These are phyloP conservation scores for Suillus americanus DNA, from an alignment of 768 basidiomycete species.

Conservation along the genomic window DNA sequence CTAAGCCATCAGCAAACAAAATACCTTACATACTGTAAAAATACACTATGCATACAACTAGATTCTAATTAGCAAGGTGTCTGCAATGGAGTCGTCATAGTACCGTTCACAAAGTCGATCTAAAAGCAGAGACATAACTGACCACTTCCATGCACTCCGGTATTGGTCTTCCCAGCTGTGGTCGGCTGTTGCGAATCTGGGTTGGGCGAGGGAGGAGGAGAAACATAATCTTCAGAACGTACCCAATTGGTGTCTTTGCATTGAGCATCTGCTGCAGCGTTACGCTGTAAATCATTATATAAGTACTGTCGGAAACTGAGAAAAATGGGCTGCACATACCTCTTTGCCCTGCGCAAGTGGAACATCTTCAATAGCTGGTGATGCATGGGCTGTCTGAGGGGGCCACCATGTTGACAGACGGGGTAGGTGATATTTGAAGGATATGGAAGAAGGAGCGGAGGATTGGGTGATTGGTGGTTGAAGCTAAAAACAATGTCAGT, in stretches of 20 bases:
- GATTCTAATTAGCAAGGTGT: neutral
- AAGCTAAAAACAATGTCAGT: neutral
- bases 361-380: neutral
- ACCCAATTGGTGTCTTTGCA: neutral
- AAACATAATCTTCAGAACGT: neutral
- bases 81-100: neutral
- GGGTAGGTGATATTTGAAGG: neutral
- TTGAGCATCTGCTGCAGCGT: neutral
- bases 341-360: neutral
- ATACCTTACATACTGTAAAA: neutral
- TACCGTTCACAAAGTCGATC: neutral
- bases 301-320: neutral
- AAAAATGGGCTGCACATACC: neutral
- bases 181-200: neutral
- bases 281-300: neutral
- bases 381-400: neutral
- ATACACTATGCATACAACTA: neutral
- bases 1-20: neutral
- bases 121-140: neutral
- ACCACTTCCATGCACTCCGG: neutral
- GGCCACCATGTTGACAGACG: neutral
- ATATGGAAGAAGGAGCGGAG: neutral
- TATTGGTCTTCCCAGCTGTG: neutral
- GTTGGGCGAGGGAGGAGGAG: neutral
- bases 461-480: neutral